phyloP scores from a whole-genome alignment of 768 basidiomycete genomes.

The Trametes punicea region DNA sequence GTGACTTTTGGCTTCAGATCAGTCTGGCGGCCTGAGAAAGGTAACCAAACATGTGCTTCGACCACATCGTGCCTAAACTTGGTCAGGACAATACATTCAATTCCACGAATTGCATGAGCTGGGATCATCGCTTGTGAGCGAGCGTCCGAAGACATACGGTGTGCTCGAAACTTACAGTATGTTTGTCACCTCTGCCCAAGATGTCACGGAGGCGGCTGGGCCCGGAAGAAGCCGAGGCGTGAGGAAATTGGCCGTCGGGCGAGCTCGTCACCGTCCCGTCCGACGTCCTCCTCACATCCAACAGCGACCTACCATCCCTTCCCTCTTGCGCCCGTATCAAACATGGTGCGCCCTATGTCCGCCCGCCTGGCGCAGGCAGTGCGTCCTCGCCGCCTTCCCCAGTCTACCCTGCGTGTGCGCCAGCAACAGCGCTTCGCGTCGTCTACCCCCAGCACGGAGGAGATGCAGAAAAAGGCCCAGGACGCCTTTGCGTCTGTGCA shows the following conservation, averaged over 20 bases:
- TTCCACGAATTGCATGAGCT: too few relatives aligned
- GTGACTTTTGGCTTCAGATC: too few relatives aligned
- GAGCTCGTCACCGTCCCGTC: conserved; percentile 23
- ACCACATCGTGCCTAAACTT: too few relatives aligned
- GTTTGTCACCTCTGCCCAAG: not conserved
- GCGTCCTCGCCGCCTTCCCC: conserved; percentile 21
- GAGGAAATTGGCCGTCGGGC: conserved; percentile 18
- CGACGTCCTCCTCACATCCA: conserved; percentile 16
- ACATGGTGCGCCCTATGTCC: conserved; percentile 26
- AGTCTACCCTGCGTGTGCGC: conserved; percentile 15
- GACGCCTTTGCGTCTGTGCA: conserved; percentile 59
- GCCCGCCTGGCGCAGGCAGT: conserved; percentile 26
- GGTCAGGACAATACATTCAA: too few relatives aligned
- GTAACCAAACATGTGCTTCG: too few relatives aligned
- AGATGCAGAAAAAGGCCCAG: conserved; percentile 68
- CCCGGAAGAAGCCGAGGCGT: conserved; percentile 16
- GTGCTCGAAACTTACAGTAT: too few relatives aligned
- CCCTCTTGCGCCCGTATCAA: conserved; percentile 5
- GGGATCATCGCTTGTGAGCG: too few relatives aligned
- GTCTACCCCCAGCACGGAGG: conserved; percentile 35
- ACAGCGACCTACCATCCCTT: conserved; percentile 14
- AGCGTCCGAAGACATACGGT: not conserved
- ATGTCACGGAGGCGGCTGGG: not conserved
- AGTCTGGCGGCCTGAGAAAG: too few relatives aligned
- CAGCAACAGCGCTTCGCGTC: conserved; percentile 28